Evolutionary conservation across 169 alveolate genomes (phyloP).

Genomic region (Theileria sp.): DNA sequence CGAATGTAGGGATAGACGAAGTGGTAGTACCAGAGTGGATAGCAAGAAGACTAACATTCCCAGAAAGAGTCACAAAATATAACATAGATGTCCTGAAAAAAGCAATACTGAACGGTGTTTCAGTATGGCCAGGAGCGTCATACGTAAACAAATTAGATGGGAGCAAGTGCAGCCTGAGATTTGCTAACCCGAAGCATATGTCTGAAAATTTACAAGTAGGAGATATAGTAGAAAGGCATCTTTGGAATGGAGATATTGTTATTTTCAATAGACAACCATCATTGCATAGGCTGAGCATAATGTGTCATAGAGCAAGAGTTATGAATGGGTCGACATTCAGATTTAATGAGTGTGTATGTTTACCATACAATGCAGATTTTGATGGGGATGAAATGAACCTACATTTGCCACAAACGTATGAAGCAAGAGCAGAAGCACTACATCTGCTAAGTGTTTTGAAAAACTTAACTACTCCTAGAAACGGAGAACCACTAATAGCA

Average conservation of each 20-base stretch:
- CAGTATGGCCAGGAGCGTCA: slow-evolving; percentile 96
- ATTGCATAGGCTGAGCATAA: slow-evolving; percentile 95
- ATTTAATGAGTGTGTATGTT: slow-evolving; percentile 96
- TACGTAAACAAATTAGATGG: slow-evolving; percentile 82
- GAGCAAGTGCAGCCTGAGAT: slow-evolving; percentile 77
- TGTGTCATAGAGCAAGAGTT: slow-evolving; percentile 94
- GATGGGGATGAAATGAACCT: slow-evolving; percentile 99
- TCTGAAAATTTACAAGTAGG: slow-evolving; percentile 85
- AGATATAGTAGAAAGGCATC: slow-evolving; percentile 97
- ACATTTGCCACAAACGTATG: slow-evolving; percentile 97
- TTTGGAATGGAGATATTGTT: slow-evolving; percentile 95
- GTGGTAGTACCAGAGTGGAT: slow-evolving; percentile 96
- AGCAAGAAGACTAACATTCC: slow-evolving; percentile 95
- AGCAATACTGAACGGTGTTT: slow-evolving; percentile 90
- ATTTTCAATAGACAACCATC: slow-evolving; percentile 98
- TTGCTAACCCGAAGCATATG: slow-evolving; percentile 83
- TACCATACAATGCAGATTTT: slow-evolving; percentile 99
- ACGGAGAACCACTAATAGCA: slow-evolving; percentile 96
- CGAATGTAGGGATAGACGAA: slow-evolving; percentile 95
- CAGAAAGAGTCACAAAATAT: slow-evolving; percentile 90
- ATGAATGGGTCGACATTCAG: slow-evolving; percentile 95
- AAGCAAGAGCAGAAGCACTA: slow-evolving; percentile 94
- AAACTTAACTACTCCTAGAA: slow-evolving; percentile 94
- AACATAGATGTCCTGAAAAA: slow-evolving; percentile 86
- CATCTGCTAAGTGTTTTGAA: slow-evolving; percentile 91